Conservation (phyloP, 345 rosid genomes). For the Conringia planisiliqua region DNA sequence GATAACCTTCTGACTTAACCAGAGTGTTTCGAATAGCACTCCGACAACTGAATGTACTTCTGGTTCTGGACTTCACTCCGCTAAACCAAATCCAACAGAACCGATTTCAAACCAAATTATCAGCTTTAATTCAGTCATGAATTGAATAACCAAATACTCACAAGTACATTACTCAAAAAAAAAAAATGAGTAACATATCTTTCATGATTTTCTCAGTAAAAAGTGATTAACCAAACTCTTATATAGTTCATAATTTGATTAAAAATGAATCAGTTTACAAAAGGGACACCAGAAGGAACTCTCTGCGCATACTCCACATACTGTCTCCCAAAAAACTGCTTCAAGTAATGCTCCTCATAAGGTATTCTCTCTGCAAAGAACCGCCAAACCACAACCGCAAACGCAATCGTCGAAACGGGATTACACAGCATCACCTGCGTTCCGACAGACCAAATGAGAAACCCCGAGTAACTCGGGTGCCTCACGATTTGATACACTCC, state of each 20-base stretch:
- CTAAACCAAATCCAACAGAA: slow-evolving; percentile 10
- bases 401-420: slow-evolving; percentile 53
- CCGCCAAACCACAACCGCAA: slow-evolving; percentile 59
- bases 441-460: slow-evolving; percentile 66
- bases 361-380: slow-evolving; percentile 62
- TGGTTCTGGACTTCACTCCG: background rate
- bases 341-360: slow-evolving; percentile 64
- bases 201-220: background rate
- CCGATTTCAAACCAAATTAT: background rate
- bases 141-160: background rate
- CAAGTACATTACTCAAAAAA: background rate
- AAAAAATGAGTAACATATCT: background rate
- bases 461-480: slow-evolving; percentile 73
- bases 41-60: no score
- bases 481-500: slow-evolving; percentile 60
- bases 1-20: background rate
- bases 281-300: slow-evolving; percentile 69
- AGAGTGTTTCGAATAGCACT: background rate
- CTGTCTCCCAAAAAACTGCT: slow-evolving; percentile 53
- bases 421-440: slow-evolving; percentile 80
- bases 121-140: background rate
- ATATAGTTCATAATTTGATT: background rate
- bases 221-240: background rate
- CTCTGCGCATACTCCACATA: slow-evolving; percentile 51
- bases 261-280: slow-evolving; percentile 42